These are phyloP conservation scores for Trematosphaeria pertusa DNA, from an alignment of 2,329 filamentous ascomycete genomes.

Conservation along the genomic window DNA sequence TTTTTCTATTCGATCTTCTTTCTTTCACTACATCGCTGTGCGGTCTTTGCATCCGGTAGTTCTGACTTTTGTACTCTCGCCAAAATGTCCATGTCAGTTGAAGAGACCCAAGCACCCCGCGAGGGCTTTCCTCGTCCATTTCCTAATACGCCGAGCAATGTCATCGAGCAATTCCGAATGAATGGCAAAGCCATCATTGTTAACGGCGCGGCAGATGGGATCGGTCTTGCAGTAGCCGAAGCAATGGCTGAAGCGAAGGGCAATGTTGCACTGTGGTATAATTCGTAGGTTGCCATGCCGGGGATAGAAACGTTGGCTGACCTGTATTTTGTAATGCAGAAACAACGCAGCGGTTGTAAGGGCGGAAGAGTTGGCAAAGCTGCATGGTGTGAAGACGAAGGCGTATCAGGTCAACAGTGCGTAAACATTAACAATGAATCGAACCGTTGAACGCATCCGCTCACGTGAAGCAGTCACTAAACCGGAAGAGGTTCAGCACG, in stretches of 20 bases:
- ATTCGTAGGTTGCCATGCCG: constrained; percentile 56
- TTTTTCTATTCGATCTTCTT: no score
- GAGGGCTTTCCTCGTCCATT: constrained; percentile 31
- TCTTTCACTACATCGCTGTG: no score
- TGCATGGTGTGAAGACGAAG: constrained; percentile 66
- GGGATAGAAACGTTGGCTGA: constrained; percentile 64
- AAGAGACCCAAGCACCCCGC: constrained; percentile 35
- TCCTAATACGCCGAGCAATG: constrained; percentile 35
- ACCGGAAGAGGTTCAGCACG: constrained; percentile 60
- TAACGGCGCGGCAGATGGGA: constrained; percentile 60
- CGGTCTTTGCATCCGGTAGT: no score
- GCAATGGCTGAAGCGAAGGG: constrained; percentile 51
- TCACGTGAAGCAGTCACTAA: no score
- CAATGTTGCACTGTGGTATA: constrained; percentile 56
- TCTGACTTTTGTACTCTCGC: no score
- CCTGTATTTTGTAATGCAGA: constrained; percentile 65
- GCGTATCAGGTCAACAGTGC: constrained; percentile 70
- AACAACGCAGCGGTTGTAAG: no score
- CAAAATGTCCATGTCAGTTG: constrained; percentile 45
- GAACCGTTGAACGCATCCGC: no score
- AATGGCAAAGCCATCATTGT: constrained; percentile 52
- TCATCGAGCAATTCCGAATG: constrained; percentile 41
- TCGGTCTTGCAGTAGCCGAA: constrained; percentile 55
- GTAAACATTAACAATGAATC: no score
- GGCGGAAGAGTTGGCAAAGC: constrained; percentile 61